phyloP scores from a whole-genome alignment of 495 filamentous ascomycete genomes.

The Penicillium fimorum region DNA sequence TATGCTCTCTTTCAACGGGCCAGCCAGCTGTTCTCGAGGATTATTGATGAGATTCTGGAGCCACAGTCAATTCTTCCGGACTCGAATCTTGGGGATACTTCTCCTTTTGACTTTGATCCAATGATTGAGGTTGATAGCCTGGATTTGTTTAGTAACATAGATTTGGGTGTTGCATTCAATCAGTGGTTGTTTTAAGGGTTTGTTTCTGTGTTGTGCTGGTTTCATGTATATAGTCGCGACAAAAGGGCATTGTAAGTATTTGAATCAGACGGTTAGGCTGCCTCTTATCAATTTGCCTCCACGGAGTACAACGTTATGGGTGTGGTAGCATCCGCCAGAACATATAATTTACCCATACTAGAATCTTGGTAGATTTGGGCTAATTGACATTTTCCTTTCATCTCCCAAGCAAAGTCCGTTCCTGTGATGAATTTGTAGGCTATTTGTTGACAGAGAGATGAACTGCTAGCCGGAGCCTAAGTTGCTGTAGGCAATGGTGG shows the following conservation, averaged over 20 bases:
- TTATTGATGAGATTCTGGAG: constrained; percentile 37
- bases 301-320: not conserved
- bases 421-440: too few relatives aligned
- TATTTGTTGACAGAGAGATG: too few relatives aligned
- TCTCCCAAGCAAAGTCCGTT: too few relatives aligned
- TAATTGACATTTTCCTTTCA: too few relatives aligned
- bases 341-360: too few relatives aligned
- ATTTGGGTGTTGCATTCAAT: constrained; percentile 29
- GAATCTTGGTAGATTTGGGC: too few relatives aligned
- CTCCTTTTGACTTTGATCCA: constrained; percentile 16
- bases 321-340: not conserved
- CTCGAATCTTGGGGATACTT: not conserved
- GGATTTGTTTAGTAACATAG: constrained; percentile 27
- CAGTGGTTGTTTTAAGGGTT: constrained; percentile 31
- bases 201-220: not conserved
- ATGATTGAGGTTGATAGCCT: constrained; percentile 23
- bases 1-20: constrained; percentile 32
- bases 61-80: constrained; percentile 14
- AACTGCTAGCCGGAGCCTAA: not conserved
- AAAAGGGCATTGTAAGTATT: not conserved
- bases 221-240: not conserved
- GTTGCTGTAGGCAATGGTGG: constrained; percentile 14
- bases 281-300: not conserved
- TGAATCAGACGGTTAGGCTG: not conserved
- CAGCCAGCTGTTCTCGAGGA: constrained; percentile 27